These are phyloP conservation scores for Saussurea involucrata DNA, from an alignment of 129 eudicot genomes.

Conservation along the genomic window DNA sequence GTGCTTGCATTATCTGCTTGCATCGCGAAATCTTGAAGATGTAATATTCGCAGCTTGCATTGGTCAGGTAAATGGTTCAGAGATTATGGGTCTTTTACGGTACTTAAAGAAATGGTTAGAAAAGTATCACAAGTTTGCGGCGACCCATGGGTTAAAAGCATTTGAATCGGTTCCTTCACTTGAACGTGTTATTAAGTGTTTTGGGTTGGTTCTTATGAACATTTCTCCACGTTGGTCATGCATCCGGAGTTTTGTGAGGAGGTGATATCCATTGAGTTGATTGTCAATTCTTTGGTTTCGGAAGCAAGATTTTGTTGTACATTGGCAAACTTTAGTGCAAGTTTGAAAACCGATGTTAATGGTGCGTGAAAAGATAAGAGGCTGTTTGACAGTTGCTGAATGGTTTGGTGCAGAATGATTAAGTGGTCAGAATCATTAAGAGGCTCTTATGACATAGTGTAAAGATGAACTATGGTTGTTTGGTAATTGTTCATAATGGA, in stretches of 20 bases:
- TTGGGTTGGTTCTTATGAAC: conserved; percentile 59
- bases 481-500: no score
- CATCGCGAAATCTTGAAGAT: conserved; percentile 49
- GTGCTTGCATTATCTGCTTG: conserved; percentile 59
- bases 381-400: no score
- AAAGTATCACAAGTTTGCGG: conserved; percentile 66
- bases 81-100: conserved; percentile 45
- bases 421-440: no score
- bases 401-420: no score
- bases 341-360: conserved; percentile 27
- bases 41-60: conserved; percentile 53
- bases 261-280: conserved; percentile 39
- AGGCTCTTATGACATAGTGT: no score
- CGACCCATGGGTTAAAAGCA: conserved; percentile 32
- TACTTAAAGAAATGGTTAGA: conserved; percentile 62
- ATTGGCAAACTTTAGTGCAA: conserved; percentile 34
- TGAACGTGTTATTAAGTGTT: conserved; percentile 40
- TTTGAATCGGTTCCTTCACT: conserved; percentile 59
- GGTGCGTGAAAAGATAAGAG: conserved; percentile 12
- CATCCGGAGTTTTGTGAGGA: conserved; percentile 62
- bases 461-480: no score
- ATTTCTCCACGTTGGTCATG: conserved; percentile 59
- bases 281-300: conserved; percentile 41
- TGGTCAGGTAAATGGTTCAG: conserved; percentile 47
- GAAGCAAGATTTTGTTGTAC: conserved; percentile 51